Base-by-base conservation (phyloP, 345 rosid species). In the Ricinus communis region DNA sequence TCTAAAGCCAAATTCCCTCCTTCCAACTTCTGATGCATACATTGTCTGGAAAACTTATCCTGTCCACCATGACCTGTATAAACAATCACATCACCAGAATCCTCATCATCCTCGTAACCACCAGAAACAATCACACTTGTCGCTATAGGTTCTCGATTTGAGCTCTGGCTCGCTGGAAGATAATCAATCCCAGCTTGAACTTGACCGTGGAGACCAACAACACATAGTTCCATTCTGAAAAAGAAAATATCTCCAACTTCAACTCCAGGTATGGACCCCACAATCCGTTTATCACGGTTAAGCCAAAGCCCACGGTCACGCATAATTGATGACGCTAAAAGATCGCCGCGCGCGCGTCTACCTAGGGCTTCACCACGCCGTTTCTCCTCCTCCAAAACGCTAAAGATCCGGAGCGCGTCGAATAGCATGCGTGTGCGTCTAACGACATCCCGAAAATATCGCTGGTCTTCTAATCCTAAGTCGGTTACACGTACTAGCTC, bases 21-120 rank as follows among this genome's bases (percentile, higher is more conserved):
- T 79, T 91, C 93, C 22, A 94, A 68, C 86, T 78, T 91, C 86
- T 94, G 98, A 70, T 88, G 81, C 72, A 69, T 84, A 45, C 84
- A 81, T 70, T 91, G 98, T 78, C 71, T 79, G 33, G 79, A 79
- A 40, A 84, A 71, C 79, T 83, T 91, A 64, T 88, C 97, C 78
- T 91, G 93, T 8, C 97, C 97, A 22, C 97, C 98, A 50, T 91
- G 96, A 5, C 98, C 98, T 0, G 93, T 85, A 65, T 94, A 94
- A 0, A 90, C 76, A 52, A 94, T 74, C 47, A 80, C 76, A 69
- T 93, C 93, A 16, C 97, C 96, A 3, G 78, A 74, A 74, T 93
- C 96, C 65, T 88, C 90, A 59, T 91, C 97, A 18, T 93, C 93
- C 73, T 89, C 98, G 24, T 89, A 93, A 10, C 98, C 98, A 41